These are phyloP conservation scores for Mortierella sp. DNA, from an alignment of 371 early-diverging fungal species.

Conservation along the genomic window DNA sequence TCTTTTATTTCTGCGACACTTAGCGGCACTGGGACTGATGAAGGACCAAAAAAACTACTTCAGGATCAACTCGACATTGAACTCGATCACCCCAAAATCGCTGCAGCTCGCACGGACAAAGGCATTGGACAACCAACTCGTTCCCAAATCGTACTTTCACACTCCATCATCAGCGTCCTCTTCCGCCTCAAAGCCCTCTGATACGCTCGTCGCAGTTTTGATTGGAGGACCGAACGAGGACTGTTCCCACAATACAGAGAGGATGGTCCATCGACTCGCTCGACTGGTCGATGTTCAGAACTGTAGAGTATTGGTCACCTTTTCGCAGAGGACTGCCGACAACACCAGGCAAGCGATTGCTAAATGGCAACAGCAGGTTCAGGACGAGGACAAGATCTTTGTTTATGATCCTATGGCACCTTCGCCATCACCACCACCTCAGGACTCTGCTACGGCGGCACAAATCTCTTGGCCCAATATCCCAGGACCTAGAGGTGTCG, in stretches of 20 bases:
- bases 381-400: constrained; percentile 33
- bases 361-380: constrained; percentile 16
- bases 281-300: constrained; percentile 39
- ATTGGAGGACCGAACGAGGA: constrained; percentile 54
- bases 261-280: constrained; percentile 33
- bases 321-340: constrained; percentile 40
- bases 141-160: constrained; percentile 35
- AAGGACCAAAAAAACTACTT: constrained; percentile 57
- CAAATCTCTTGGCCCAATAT: constrained; percentile 3
- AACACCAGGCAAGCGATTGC: constrained; percentile 26
- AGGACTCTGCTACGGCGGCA: background rate
- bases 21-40: constrained; percentile 48
- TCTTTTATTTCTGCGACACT: background rate
- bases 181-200: background rate
- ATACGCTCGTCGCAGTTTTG: constrained; percentile 29
- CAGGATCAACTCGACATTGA: constrained; percentile 42
- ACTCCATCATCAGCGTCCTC: background rate
- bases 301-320: constrained; percentile 38
- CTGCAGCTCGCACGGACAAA: constrained; percentile 14
- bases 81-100: constrained; percentile 31
- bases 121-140: constrained; percentile 20
- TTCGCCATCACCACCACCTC: background rate
- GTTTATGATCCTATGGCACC: constrained; percentile 41
- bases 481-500: constrained; percentile 18
- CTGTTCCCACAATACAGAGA: constrained; percentile 42